Conservation (phyloP, 2,329 filamentous ascomycete species). For the Sporothrix euskadiensis region DNA sequence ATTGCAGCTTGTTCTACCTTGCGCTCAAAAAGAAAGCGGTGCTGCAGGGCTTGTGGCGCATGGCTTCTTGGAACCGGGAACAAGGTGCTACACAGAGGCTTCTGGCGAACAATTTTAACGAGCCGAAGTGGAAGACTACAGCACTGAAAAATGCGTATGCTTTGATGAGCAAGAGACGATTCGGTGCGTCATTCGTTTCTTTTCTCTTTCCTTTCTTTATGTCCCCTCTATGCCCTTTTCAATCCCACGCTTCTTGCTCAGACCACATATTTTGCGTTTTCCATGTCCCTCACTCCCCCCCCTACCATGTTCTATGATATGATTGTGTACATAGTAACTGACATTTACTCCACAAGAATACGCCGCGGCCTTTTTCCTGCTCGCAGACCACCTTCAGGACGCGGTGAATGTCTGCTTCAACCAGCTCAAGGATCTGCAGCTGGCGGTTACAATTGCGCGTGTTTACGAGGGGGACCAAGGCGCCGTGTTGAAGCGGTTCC, state of each 20-base stretch:
- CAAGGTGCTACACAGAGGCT: conserved; percentile 77
- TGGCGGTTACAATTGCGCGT: conserved; percentile 83
- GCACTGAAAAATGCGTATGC: conserved; percentile 97
- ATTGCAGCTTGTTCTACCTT: conserved; percentile 89
- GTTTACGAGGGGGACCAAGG: conserved; percentile 87
- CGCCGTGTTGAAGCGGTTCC: conserved; percentile 68
- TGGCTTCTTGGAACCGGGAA: conserved; percentile 86
- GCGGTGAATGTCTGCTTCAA: conserved; percentile 84
- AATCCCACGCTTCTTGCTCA: neutral
- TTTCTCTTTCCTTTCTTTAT: neutral
- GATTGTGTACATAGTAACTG: neutral
- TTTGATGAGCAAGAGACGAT: conserved; percentile 83
- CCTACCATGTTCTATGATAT: neutral
- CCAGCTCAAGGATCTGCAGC: conserved; percentile 83
- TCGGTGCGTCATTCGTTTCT: conserved; percentile 53
- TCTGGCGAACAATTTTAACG: conserved; percentile 85
- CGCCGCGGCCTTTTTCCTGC: conserved; percentile 90
- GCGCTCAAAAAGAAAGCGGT: conserved; percentile 89
- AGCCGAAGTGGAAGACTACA: conserved; percentile 81
- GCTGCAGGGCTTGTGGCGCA: conserved; percentile 88
- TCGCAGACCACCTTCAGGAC: conserved; percentile 81
- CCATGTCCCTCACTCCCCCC: too few relatives aligned
- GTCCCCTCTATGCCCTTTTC: too few relatives aligned
- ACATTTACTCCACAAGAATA: conserved; percentile 61
- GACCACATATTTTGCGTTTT: too few relatives aligned